Evolutionary conservation across 257 asterid species (phyloP), one percentile per base, ranked within the genome.

Genomic region (Salvia rosmarinus): DNA sequence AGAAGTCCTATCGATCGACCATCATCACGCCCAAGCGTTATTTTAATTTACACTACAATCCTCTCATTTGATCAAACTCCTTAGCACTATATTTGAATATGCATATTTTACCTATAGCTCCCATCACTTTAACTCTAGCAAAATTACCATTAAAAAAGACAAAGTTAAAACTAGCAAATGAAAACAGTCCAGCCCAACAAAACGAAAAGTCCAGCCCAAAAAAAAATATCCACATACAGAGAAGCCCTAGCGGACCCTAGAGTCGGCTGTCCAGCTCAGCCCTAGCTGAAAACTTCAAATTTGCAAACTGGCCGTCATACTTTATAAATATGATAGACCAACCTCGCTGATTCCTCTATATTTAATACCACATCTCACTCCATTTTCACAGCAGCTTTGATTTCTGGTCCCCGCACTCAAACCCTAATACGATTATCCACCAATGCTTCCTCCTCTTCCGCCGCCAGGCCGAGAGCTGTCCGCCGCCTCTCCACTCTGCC

Each of bases 341-440:
- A 34, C 61, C 74, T 47, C 76, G 20, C 30, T n/a, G 34, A 9
- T 39, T 63, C 58, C 60, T 47, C 78, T 78, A 63, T 78, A 77
- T 77, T 5, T 71, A 43, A 0, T 28, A 9, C 52, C 43, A 0
- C n/a, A 17, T 0, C 6, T 13, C 12, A 0, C 4, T 0, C 2
- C 3, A 0, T 0, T 5, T 4, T 1, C 1, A 0, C 0, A 17
- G n/a, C n/a, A 11, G 34, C 40, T 25, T 14, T 25, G 10, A 70
- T 64, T 67, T 30, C 44, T 23, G 13, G 21, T 47, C 54, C 49
- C 46, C 39, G 82, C 46, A 57, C 79, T 6, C 77, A 72, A 83
- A 73, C 90, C 89, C 86, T 86, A 81, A 78, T 73, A 3, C 73
- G 79, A 4, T 0, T 65, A 14, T 6, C 81, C 57, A 0, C 57